Evolutionary conservation across 1,284 basidiomycete species (phyloP).

Genomic region (Trichosporon ovoides): DNA sequence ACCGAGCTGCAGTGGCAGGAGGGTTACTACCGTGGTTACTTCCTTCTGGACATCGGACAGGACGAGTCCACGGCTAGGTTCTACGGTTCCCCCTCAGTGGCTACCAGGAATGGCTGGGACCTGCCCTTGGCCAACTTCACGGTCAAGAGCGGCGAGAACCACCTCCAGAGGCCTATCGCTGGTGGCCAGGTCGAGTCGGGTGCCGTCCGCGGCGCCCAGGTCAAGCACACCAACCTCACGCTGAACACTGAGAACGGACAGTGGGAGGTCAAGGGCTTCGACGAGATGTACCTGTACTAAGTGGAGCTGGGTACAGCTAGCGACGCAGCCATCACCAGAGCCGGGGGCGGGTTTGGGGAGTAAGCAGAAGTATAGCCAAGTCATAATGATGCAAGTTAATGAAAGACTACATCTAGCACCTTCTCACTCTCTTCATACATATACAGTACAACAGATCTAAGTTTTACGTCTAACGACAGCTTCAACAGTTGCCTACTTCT

Average conservation of each 20-base stretch:
- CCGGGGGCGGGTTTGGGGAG: no score
- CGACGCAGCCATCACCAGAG: no score
- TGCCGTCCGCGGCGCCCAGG: constrained; percentile 7
- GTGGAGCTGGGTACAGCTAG: no score
- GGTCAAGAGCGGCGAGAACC: constrained; percentile 52
- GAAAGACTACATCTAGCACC: no score
- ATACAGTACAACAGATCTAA: no score
- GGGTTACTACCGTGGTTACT: constrained; percentile 61
- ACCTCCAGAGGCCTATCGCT: constrained; percentile 57
- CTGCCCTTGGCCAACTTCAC: constrained; percentile 40
- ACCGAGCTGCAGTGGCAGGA: constrained; percentile 62
- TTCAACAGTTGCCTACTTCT: no score
- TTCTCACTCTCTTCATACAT: no score
- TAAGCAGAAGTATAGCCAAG: no score
- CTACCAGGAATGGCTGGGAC: constrained; percentile 54
- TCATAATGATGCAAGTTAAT: no score
- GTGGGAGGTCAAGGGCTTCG: neutral
- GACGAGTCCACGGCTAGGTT: constrained; percentile 56
- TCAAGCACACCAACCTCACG: constrained; percentile 3
- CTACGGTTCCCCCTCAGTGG: constrained; percentile 56
- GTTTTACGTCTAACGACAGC: no score
- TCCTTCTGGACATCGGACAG: constrained; percentile 54
- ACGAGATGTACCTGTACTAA: neutral
- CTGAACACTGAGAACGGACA: neutral
- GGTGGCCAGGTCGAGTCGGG: constrained; percentile 48